phyloP scores from a whole-genome alignment of 176 grass and related monocot genomes.

The Olyra latifolia region DNA sequence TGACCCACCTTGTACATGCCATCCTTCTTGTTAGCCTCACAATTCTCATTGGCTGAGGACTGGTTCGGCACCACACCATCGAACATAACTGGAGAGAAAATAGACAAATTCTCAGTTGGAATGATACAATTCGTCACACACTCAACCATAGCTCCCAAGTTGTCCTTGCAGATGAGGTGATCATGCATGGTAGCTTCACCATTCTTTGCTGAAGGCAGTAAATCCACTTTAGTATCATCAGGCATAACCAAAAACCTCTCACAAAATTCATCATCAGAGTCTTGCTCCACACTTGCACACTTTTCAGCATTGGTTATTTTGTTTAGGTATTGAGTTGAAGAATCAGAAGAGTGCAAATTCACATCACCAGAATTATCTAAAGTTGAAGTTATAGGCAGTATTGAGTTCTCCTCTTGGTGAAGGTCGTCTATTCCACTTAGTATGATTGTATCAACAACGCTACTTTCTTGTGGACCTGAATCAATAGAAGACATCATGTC shows the following conservation, averaged over 20 bases:
- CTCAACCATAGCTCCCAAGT: background rate
- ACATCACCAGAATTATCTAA: background rate
- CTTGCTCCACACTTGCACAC: background rate
- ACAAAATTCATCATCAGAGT: background rate
- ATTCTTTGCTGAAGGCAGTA: background rate
- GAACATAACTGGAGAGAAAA: background rate
- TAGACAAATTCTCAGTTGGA: slow-evolving; percentile 6
- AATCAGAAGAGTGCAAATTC: background rate
- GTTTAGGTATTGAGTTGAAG: background rate
- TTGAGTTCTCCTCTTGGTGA: background rate
- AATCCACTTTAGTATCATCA: background rate
- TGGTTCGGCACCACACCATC: background rate
- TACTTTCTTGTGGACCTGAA: slow-evolving; percentile 24
- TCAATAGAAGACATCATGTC: background rate
- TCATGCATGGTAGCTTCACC: background rate
- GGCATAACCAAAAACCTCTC: background rate
- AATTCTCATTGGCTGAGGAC: background rate
- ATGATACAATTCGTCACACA: background rate
- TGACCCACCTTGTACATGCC: background rate
- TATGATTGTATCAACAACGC: background rate
- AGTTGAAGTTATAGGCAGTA: background rate
- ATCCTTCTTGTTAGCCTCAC: background rate
- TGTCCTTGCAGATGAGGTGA: background rate
- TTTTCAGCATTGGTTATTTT: background rate
- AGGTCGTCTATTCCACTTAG: background rate